Base-by-base conservation (phyloP, 768 basidiomycete species). In the Calocybe indica region DNA sequence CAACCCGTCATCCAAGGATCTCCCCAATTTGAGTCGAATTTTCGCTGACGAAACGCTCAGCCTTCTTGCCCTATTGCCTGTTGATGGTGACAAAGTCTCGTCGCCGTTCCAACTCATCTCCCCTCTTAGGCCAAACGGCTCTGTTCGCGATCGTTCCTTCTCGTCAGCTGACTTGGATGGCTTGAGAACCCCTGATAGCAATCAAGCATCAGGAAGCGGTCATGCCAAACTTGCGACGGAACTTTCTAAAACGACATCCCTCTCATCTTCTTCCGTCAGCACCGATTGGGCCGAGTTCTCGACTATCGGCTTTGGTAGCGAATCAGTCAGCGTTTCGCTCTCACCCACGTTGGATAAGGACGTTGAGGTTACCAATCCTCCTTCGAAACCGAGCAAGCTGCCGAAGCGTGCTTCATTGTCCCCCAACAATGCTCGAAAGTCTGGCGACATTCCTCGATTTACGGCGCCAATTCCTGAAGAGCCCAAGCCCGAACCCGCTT, bases 271-370 rank as follows among this genome's bases (percentile, higher is more conserved):
- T 52, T 51, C 54, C 3, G 46, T 67, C 40, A 59, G 64, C 43
- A 56, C 71, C 40, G 83, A 87, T 54, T 90, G 88, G 88, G 60
- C 71, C 5, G 76, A 82, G 35, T 89, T 90, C 62, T 81, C 85
- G 0, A 64, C 75, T 1, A 66, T 76, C 1, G 88, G 88, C 3
- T 90, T 85, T 33, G 42, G 22, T 22, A 22, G 22, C 22, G 22
- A 22, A 22, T 22, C 22, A 22, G 22, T 22, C 22, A 22, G 22
- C 22, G 22, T 22, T 22, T 22, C 22, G 22, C 22, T 22, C 22
- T 22, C 22, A 22, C 22, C 22, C 22, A 22, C 42, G 7, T 31
- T 34, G 11, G 28, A 30, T 10, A 34, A 43, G 30, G 28, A 74
- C 37, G 54, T 67, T 0, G 63, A 68, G 5, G 58, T 69, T 7